Evolutionary conservation across 495 filamentous ascomycete species (phyloP).

Genomic region (Penicillium crystallinum): DNA sequence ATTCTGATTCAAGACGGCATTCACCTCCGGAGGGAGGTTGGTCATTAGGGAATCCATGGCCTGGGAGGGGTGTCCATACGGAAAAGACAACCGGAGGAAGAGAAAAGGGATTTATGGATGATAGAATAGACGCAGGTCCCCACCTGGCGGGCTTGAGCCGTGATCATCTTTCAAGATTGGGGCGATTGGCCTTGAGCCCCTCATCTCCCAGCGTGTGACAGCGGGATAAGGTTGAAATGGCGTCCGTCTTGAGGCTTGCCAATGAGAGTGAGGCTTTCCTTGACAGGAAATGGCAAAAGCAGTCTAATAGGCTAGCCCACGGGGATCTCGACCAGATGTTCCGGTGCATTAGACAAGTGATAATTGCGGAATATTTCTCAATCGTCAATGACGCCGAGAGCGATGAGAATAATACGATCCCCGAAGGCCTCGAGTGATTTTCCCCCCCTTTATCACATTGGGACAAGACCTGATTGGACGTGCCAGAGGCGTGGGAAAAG

Average conservation of each 20-base stretch:
- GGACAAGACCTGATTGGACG: neutral
- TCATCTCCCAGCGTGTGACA: neutral
- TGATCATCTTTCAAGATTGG: neutral
- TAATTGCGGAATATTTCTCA: neutral
- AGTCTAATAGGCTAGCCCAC: neutral
- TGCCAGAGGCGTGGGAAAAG: neutral
- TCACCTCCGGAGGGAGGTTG: slow-evolving; percentile 6
- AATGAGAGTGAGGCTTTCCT: neutral
- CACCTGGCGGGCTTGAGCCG: neutral
- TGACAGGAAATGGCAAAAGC: neutral
- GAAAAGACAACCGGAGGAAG: neutral
- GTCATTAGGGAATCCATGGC: slow-evolving; percentile 13
- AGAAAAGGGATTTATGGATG: neutral
- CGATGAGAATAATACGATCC: neutral
- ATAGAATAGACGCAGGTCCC: neutral
- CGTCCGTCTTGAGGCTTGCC: neutral
- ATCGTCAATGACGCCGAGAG: neutral
- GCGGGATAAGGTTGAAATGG: neutral
- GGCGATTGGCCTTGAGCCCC: neutral
- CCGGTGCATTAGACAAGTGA: neutral
- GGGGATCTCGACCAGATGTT: neutral
- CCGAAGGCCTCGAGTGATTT: neutral
- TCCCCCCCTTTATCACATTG: neutral
- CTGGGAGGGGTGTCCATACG: neutral
- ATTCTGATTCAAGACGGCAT: slow-evolving; percentile 6